A percentile compares a stretch with the other conserved stretches of the same genome.
phyloP scores from a whole-genome alignment of 23 red algal species.

The Porphyridium purpureum region DNA sequence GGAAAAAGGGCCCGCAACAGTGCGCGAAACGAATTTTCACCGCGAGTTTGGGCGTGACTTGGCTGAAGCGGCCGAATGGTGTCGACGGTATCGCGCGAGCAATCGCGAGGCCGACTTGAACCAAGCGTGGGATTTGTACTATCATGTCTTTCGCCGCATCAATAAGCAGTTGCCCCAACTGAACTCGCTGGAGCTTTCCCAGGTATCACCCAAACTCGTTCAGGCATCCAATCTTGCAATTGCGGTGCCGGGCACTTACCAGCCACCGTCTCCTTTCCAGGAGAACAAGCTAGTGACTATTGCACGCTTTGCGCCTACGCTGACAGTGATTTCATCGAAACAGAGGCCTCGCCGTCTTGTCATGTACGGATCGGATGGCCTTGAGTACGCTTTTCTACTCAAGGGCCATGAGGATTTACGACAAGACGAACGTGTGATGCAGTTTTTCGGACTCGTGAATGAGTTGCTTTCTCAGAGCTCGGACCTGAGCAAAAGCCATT shows the following conservation, averaged over 20 bases:
- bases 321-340: conserved; percentile 83
- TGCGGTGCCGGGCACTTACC: conserved; percentile 79
- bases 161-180: conserved; percentile 44
- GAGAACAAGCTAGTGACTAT: conserved; percentile 42
- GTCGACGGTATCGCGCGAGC: conserved; percentile 48
- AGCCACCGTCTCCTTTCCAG: conserved; percentile 2
- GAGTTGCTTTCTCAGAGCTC: conserved; percentile 56
- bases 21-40: conserved; percentile 47
- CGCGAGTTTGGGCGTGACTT: conserved; percentile 77
- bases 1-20: conserved; percentile 58
- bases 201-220: conserved; percentile 59
- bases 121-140: conserved; percentile 85
- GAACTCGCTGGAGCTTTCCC: conserved; percentile 36
- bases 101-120: conserved; percentile 42
- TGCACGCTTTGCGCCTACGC: conserved; percentile 29
- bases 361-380: conserved; percentile 80
- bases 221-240: conserved; percentile 35
- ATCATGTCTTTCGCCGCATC: conserved; percentile 59
- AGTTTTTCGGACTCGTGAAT: conserved; percentile 89
- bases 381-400: conserved; percentile 83
- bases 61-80: conserved; percentile 50
- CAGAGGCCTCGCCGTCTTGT: conserved; percentile 80
- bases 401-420: conserved; percentile 98
- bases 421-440: conserved; percentile 96
- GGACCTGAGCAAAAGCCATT: conserved; percentile 5